phyloP scores from a whole-genome alignment of 208 protist genomes.

The Phytomonas serpens region DNA sequence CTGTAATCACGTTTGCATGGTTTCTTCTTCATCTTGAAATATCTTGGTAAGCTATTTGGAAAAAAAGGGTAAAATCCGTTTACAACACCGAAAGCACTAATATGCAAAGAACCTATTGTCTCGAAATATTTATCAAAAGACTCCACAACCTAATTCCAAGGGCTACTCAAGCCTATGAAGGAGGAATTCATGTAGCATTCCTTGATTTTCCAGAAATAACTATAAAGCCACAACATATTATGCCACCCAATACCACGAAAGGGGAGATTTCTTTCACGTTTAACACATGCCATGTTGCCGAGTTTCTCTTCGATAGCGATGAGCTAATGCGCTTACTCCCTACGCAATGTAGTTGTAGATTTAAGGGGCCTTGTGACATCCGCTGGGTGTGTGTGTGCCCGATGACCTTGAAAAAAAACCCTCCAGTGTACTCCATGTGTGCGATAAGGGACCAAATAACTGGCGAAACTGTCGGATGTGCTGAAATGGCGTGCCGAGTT shows the following conservation, averaged over 20 bases:
- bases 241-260: neutral
- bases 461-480: constrained; percentile 57
- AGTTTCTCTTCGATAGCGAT: neutral
- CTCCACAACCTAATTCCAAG: neutral
- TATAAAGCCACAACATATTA: constrained; percentile 1
- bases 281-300: neutral
- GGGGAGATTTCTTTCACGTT: constrained; percentile 6
- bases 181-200: neutral
- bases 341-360: neutral
- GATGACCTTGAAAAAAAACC: neutral
- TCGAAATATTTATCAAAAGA: neutral
- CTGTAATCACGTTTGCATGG: neutral
- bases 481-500: constrained; percentile 72
- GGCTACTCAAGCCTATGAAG: neutral
- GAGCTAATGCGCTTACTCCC: neutral
- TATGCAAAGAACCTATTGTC: neutral
- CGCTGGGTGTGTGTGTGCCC: neutral
- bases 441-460: constrained; percentile 24
- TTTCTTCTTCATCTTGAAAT: neutral
- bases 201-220: constrained; percentile 4
- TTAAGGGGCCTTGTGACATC: neutral
- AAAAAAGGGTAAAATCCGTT: neutral
- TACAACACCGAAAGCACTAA: neutral
- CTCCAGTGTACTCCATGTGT: constrained; percentile 29
- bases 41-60: neutral